These are phyloP conservation scores for Sporothrix dimorphospora DNA, from an alignment of 2,329 filamentous ascomycete genomes.

Conservation along the genomic window DNA sequence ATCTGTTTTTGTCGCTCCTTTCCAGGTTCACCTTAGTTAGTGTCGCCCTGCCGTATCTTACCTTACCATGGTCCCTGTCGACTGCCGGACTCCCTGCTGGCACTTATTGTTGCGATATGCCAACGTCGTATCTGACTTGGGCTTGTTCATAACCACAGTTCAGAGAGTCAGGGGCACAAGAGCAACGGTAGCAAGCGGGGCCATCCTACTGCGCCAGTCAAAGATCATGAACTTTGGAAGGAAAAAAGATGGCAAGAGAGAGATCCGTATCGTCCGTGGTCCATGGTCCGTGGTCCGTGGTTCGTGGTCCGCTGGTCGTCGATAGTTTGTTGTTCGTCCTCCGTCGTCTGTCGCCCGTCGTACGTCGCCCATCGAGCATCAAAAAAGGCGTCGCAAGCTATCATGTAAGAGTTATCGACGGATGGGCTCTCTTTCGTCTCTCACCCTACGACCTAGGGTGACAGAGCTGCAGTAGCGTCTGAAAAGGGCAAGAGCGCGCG, in stretches of 20 bases:
- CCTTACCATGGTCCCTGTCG: not conserved
- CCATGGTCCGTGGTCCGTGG: not conserved
- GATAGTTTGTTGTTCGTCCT: too few relatives aligned
- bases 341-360: too few relatives aligned
- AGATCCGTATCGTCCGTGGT: not conserved
- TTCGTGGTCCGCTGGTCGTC: not conserved
- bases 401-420: not conserved
- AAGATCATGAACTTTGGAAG: slow-evolving; percentile 6
- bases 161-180: not conserved
- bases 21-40: not conserved
- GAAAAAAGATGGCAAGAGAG: not conserved
- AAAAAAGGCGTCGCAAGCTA: not conserved
- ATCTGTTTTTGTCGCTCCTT: not conserved
- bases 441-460: not conserved
- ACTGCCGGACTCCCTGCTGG: slow-evolving; percentile 15
- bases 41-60: not conserved
- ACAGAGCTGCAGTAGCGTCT: not conserved
- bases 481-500: slow-evolving; percentile 9
- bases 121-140: not conserved
- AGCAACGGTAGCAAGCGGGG: not conserved
- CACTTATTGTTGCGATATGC: not conserved
- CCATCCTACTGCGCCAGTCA: not conserved
- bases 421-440: not conserved
- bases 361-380: not conserved
- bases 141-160: not conserved